Conservation (phyloP, 2,329 filamentous ascomycete genomes). For the Claviceps pazoutovae region DNA sequence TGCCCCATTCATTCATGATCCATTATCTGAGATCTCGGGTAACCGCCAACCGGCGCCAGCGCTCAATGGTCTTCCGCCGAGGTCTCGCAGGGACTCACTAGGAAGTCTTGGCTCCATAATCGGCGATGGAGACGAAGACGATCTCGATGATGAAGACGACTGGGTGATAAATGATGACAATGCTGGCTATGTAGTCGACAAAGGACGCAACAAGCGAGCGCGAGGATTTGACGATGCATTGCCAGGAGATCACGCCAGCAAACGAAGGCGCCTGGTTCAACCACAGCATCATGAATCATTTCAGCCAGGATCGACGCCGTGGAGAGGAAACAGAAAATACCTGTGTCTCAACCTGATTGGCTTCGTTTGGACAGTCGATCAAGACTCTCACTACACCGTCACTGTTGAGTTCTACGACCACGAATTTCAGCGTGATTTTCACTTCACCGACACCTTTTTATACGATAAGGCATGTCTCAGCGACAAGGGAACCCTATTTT, state of each 20-base stretch:
- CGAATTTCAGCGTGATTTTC: constrained; percentile 82
- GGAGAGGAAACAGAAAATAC: constrained; percentile 88
- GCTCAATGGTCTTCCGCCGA: constrained; percentile 37
- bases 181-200: constrained; percentile 63
- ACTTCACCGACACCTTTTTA: constrained; percentile 90
- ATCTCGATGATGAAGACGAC: constrained; percentile 51
- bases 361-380: constrained; percentile 93
- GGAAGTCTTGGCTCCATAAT: constrained; percentile 79
- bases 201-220: constrained; percentile 36
- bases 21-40: constrained; percentile 52
- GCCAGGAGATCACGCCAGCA: constrained; percentile 27
- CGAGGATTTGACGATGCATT: constrained; percentile 38
- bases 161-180: constrained; percentile 95
- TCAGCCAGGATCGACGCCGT: constrained; percentile 88
- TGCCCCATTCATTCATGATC: constrained; percentile 76
- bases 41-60: constrained; percentile 40
- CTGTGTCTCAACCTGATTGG: constrained; percentile 86
- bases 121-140: constrained; percentile 37
- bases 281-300: constrained; percentile 72
- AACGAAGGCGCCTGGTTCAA: constrained; percentile 34
- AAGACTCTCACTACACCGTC: constrained; percentile 84
- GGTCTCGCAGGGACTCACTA: constrained; percentile 46
- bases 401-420: constrained; percentile 97
- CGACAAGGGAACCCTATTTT: constrained; percentile 74
- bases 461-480: constrained; percentile 94